Base-by-base conservation (phyloP, 148 eudicot genomes). In the Rhododendron griersonianum region DNA sequence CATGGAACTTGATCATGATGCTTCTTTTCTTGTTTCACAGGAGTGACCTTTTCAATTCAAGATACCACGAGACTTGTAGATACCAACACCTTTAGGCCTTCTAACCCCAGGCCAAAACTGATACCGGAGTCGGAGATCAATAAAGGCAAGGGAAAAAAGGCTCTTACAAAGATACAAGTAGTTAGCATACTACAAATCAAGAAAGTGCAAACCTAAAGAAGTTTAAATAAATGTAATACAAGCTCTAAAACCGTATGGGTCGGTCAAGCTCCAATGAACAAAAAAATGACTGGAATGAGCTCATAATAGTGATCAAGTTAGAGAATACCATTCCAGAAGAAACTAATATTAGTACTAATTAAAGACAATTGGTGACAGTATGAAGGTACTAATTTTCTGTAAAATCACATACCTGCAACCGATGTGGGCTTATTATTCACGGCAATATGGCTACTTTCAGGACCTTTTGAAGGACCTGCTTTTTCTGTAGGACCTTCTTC, bases 321-420 rank as follows among this genome's bases (percentile, higher is more conserved):
- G 28, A 16, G 45, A 28, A 67, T 44, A 25, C 11, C 51, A 44
- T 25, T 83, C 14, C 8, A 47, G 44, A 28, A 83, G 67, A 67
- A 51, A 21, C 81, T 21, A 2, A 74, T 7, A 74, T 51, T 28
- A 23, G 67, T 28, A 11, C 25, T 74, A 55, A 71, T 71, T 48
- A n/a, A 37, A 11, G 57, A 71, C 30, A 47, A 81, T 55, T 3
- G 5, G 1, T 15, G 45, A n/a, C 41, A 81, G 11, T 19, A 37
- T 35, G 8, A 77, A 18, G 51, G 28, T 19, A 76, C 61, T 16
- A 57, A 74, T 11, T 39, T 33, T 48, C 33, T 8, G 25, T 25
- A 65, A 48, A 75, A 77, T 45, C 83, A 39, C 14, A n/a, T 92
- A 93, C 98, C 94, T 86, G 91, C 65, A 51, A 71, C 87, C 75